A percentile compares a stretch with the other conserved stretches of the same genome.
These are phyloP conservation scores for Smittium culicis DNA, from an alignment of 371 early-diverging fungal genomes.

Conservation along the genomic window DNA sequence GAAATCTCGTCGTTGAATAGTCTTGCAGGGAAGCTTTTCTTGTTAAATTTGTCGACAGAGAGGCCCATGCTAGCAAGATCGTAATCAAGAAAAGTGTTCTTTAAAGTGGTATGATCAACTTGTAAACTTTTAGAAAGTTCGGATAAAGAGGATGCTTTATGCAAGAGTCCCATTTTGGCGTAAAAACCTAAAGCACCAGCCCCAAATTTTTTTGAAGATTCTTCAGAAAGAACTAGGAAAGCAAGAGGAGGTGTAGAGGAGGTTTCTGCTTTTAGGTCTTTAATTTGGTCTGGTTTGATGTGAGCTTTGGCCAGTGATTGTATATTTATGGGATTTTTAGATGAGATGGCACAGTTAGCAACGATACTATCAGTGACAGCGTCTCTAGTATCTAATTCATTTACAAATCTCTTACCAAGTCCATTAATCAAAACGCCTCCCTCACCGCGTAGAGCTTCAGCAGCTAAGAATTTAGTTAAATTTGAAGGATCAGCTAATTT, in stretches of 20 bases:
- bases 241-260: conserved; percentile 17
- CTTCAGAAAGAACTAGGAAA: conserved; percentile 40
- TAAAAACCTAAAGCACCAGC: conserved; percentile 45
- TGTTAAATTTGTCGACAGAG: no score
- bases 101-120: no score
- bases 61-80: no score
- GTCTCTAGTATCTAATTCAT: conserved; percentile 83
- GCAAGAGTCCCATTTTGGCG: conserved; percentile 56
- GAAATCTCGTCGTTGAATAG: no score
- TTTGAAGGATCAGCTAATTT: conserved; percentile 80
- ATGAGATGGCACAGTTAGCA: conserved; percentile 31
- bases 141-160: conserved; percentile 51
- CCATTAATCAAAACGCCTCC: conserved; percentile 78
- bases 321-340: no score
- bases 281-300: conserved; percentile 8
- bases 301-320: conserved; percentile 15
- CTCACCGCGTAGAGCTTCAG: conserved; percentile 92
- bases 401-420: conserved; percentile 81
- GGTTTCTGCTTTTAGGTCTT: conserved; percentile 1
- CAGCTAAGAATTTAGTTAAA: conserved; percentile 76
- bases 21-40: no score
- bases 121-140: conserved; percentile 73
- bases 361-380: conserved; percentile 73
- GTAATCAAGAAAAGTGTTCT: no score
- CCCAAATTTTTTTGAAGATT: conserved; percentile 40